Evolutionary conservation across 1,139 yeast species (phyloP), one percentile per base, ranked within the genome.

Genomic region (Taphrina betulina): DNA sequence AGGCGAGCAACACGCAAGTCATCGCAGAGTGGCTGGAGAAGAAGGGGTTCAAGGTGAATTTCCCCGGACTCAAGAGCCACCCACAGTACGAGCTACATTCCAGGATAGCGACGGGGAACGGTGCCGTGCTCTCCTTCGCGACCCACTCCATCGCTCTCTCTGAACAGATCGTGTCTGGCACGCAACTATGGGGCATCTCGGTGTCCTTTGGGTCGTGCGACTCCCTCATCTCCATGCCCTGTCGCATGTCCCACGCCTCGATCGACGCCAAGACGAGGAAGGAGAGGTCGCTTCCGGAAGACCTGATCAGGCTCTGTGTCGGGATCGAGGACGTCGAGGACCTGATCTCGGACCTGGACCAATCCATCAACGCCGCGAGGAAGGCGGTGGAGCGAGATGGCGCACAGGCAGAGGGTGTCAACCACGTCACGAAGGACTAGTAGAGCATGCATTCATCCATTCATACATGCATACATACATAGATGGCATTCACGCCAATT

Each of bases 201-300:
- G 96, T 90, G 3, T 85, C 95, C 3, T 90, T 90, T 71, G 97
- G 97, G 17, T 85, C 95, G 69, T 96, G 90, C 58, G 87, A 88
- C 71, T 86, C 95, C 17, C 76, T 90, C 65, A 87, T 90, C 59
- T 50, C 56, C 72, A 92, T 87, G 53, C 95, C 95, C 53, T 95
- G 95, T 55, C 51, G 45, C 8, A 87, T 87, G 95, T 87, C 95
- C 64, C 95, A 87, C 67, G 95, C 94, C 58, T 95, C 95, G 68
- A 87, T 87, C 71, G 89, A 94, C 67, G 77, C 78, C 71, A 87
- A 75, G 57, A 83, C 81, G 67, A 82, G 95, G 72, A 94, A 85
- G 71, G 78, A 81, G 53, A 79, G 83, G 59, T 95, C 95, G 63
- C 94, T 88, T 46, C 84, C 67, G 65, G 95, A 87, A 67, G 90